phyloP scores from a whole-genome alignment of 805 yeast species.

The Diddensiella santjacobensis region DNA sequence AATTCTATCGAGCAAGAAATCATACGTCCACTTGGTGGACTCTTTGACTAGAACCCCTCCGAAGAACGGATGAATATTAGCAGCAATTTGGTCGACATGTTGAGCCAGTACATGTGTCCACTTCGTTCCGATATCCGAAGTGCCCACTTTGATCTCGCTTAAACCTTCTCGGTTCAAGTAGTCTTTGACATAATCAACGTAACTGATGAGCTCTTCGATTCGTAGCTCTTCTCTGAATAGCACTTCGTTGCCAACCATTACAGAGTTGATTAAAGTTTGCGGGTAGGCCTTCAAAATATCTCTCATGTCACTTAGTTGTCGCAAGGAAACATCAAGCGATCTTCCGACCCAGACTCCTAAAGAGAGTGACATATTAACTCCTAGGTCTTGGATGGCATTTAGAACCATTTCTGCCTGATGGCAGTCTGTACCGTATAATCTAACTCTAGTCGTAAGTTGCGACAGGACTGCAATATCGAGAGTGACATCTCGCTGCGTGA shows the following conservation, averaged over 20 bases:
- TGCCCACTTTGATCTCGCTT: conserved; percentile 52
- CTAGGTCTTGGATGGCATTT: conserved; percentile 48
- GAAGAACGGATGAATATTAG: conserved; percentile 66
- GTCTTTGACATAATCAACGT: conserved; percentile 41
- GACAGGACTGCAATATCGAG: conserved; percentile 57
- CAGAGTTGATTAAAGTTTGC: conserved; percentile 43
- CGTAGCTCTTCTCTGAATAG: conserved; percentile 50
- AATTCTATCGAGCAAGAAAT: conserved; percentile 44
- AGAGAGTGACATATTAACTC: conserved; percentile 53
- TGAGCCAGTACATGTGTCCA: conserved; percentile 39
- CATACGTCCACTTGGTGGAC: conserved; percentile 53
- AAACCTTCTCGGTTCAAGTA: conserved; percentile 35
- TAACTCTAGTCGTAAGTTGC: conserved; percentile 52
- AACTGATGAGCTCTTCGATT: conserved; percentile 36
- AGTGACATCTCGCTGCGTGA: conserved; percentile 44
- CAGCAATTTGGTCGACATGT: conserved; percentile 55
- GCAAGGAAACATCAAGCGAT: conserved; percentile 42
- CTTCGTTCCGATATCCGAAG: conserved; percentile 54
- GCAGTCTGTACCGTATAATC: conserved; percentile 62
- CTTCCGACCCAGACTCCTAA: conserved; percentile 62
- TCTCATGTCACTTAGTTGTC: conserved; percentile 47
- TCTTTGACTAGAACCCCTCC: conserved; percentile 48
- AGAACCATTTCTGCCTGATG: conserved; percentile 50
- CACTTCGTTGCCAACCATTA: conserved; percentile 63
- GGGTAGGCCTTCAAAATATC: conserved; percentile 43